Percentiles rank a stretch among this genome's conserved stretches.
Evolutionary conservation across 306 rosid species (phyloP).

Genomic region (Castanopsis chinensis): DNA sequence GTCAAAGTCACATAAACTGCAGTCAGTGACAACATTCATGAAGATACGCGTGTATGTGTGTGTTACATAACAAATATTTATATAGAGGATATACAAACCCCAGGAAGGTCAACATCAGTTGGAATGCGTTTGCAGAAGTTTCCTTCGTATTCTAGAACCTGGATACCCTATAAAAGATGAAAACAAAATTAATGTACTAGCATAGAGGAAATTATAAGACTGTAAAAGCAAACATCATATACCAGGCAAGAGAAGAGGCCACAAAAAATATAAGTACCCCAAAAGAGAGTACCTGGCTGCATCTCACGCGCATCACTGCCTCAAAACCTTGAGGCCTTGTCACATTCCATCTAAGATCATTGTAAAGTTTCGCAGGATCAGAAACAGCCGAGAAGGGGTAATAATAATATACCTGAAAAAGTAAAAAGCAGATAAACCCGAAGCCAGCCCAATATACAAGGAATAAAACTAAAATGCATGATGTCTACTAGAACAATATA

Average conservation of each 20-base stretch:
- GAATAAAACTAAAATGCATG: background rate
- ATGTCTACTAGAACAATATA: background rate
- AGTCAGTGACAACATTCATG: background rate
- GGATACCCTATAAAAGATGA: constrained; percentile 64
- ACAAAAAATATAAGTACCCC: background rate
- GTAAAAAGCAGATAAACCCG: constrained; percentile 43
- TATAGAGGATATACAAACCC: constrained; percentile 62
- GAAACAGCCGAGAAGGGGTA: constrained; percentile 94
- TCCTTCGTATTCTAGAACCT: constrained; percentile 89
- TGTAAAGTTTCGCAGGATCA: constrained; percentile 92
- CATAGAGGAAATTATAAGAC: constrained; percentile 9
- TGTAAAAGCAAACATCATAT: background rate
- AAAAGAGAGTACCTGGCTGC: constrained; percentile 80
- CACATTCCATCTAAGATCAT: constrained; percentile 97
- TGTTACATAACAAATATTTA: background rate
- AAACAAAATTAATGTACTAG: constrained; percentile 13
- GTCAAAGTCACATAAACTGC: no score
- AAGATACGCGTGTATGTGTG: background rate
- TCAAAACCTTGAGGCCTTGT: constrained; percentile 98
- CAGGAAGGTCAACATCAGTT: constrained; percentile 92
- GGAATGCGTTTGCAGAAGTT: constrained; percentile 95
- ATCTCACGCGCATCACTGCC: constrained; percentile 98
- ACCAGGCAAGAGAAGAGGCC: background rate
- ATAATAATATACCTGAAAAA: constrained; percentile 48
- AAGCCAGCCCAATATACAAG: constrained; percentile 2